Evolutionary conservation across 306 rosid species (phyloP), one percentile per base, ranked within the genome.

Genomic region (Cajanus cajan): DNA sequence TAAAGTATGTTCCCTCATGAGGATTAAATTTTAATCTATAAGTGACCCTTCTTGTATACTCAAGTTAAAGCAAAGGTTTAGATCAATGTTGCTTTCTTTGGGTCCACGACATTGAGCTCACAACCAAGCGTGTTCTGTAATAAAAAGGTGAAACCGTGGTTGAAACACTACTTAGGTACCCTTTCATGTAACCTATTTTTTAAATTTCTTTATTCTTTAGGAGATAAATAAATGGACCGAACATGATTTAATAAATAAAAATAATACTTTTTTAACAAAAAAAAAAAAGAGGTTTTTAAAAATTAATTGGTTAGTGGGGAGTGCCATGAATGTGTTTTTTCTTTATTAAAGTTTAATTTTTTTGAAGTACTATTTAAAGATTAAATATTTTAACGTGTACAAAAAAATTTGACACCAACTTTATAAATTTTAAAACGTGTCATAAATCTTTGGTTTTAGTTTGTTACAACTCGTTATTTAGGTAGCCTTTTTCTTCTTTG

Each of bases 1-100:
- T 34, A 45, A 63, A 45, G 15, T 62, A 75, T 44, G 14, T 36
- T 4, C 14, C 50, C 36, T 11, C 25, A 7, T 63, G 25, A 63
- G 34, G 10, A 51, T 33, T 76, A 52, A 44, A 54, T 34, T 21
- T 47, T 31, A 50, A 71, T 6, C 36, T n/a, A 61, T n/a, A 0
- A 18, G 47, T 50, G 33, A 59, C 33, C 15, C 16, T 11, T 79
- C 43, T 0, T 37, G 55, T 36, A 48, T 44, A 64, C 19, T 39
- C 12, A 50, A 44, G 48, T 19, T 14, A 19, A 33, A 66, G 74
- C 66, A 37, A 50, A 77, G 34, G 54, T 8, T 62, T 62, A 13
- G 55, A 39, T 65, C 51, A 52, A 66, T 15, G 31, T 68, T 68
- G 47, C 82, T 68, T 40, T 69, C 82, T 54, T 40, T 1, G 31